A percentile compares a stretch with the other conserved stretches of the same genome.
phyloP scores from a whole-genome alignment of 257 asterid species.

The Plantago major region DNA sequence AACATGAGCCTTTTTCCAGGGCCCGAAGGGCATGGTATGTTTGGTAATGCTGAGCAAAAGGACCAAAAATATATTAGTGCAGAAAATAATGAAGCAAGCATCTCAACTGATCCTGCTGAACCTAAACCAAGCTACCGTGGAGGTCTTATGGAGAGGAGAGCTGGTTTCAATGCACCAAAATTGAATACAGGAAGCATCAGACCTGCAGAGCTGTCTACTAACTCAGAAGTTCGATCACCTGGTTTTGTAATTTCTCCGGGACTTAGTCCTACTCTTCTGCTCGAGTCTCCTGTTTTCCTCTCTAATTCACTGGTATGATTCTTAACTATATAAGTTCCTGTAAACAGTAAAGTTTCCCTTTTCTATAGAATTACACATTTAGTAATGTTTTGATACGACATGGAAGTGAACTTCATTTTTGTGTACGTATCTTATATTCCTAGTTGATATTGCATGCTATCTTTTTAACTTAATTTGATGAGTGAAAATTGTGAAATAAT shows the following conservation, averaged over 20 bases:
- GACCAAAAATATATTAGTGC: constrained; percentile 21
- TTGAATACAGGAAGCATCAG: constrained; percentile 56
- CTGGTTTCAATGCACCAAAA: constrained; percentile 81
- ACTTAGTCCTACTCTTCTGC: constrained; percentile 53
- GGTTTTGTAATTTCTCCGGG: constrained; percentile 51
- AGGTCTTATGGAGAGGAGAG: constrained; percentile 81
- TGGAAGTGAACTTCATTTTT: background rate
- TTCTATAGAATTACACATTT: background rate
- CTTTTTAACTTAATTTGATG: no score
- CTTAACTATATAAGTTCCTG: background rate
- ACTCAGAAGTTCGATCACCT: constrained; percentile 43
- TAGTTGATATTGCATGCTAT: background rate
- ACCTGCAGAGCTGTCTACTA: constrained; percentile 32
- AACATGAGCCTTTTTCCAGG: background rate
- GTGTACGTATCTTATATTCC: background rate
- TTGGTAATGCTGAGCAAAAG: constrained; percentile 15
- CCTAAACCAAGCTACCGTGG: constrained; percentile 56
- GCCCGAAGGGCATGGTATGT: background rate
- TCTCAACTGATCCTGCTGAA: constrained; percentile 16
- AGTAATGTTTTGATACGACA: background rate
- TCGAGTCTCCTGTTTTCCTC: constrained; percentile 58
- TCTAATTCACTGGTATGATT: constrained; percentile 62
- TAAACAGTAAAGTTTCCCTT: no score
- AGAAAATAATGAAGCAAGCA: constrained; percentile 24
- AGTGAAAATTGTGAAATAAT: no score